A percentile compares a stretch with the other conserved stretches of the same genome.
Conservation (phyloP, 768 basidiomycete species). For the Dentipellis fragilis region DNA sequence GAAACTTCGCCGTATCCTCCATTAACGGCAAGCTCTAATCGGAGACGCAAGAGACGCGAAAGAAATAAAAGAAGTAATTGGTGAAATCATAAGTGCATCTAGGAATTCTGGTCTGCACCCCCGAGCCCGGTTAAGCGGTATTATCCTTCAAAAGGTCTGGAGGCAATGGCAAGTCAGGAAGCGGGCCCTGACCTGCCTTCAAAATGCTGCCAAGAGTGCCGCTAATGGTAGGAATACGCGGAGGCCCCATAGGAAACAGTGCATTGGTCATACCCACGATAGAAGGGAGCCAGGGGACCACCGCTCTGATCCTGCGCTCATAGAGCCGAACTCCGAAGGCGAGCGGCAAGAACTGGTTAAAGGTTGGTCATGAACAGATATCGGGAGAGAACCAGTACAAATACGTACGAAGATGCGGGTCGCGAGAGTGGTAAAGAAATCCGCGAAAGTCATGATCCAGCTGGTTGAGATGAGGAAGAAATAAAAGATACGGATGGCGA, state of each 20-base stretch:
- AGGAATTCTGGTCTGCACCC: no score
- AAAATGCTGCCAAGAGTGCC: neutral
- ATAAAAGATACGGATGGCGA: slow-evolving; percentile 6
- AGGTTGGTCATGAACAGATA: no score
- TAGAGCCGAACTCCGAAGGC: slow-evolving; percentile 7
- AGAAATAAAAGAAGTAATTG: no score
- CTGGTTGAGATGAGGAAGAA: slow-evolving; percentile 7
- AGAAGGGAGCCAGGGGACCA: slow-evolving; percentile 10
- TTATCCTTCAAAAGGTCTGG: neutral
- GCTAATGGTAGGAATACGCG: neutral
- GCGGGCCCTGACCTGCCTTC: neutral
- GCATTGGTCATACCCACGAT: slow-evolving; percentile 1
- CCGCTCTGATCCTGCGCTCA: slow-evolving; percentile 3
- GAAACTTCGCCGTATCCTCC: no score
- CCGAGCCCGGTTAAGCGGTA: no score
- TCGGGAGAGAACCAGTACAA: no score
- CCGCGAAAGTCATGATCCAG: slow-evolving; percentile 6
- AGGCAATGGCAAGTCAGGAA: neutral
- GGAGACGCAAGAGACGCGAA: no score
- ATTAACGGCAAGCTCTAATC: no score
- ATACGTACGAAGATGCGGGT: slow-evolving; percentile 4
- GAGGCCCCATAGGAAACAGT: slow-evolving; percentile 9
- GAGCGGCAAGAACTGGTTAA: slow-evolving; percentile 6
- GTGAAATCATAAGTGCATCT: no score
- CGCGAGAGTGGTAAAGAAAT: neutral